Base-by-base conservation (phyloP, 163 green algal genomes). In the Scenedesmus sp. region DNA sequence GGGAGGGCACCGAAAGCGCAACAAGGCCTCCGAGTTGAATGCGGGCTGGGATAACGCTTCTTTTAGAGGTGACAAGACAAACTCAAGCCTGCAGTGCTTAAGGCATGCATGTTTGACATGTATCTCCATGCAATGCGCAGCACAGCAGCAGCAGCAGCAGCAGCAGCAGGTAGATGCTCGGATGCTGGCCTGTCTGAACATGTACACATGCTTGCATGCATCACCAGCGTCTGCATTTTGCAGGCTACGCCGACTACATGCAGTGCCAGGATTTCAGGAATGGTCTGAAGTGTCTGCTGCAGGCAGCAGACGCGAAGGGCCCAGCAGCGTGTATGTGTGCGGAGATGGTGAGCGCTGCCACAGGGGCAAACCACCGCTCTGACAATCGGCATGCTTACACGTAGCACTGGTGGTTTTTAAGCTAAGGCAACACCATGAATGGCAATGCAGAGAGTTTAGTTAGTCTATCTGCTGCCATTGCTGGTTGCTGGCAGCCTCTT, bases 41-140 rank as follows among this genome's bases (percentile, higher is more conserved):
- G 84, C 78, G 35, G 92, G 92, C 6, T 94, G 92, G 92, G 33
- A 94, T 7, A 94, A 94, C 3, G 78, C 76, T 10, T 89, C 83
- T 30, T 89, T 89, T 30, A 76, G 83, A 81, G 85, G 85, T 81
- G 20, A 9, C 4, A 20, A 76, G 30, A n/a, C 30, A 1, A 15
- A 40, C 12, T 20, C 9, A 0, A 20, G 65, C 3, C 30, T 76
- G 65, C 30, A 40, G 37, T 76, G 9, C 3, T 6, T 6, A 7
- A 76, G 9, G 30, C 59, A 76, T 10, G 40, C 5, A 26, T 76
- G 7, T 30, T 37, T 2, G 30, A 18, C 26, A 76, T 40, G 4
- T 4, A 18, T n/a, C 0, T 76, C 30, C 65, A 40, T 7, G 26
- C 65, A 37, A 40, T 76, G 65, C n/a, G n/a, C 61, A 76, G 61